A percentile compares a stretch with the other conserved stretches of the same genome.
phyloP scores from a whole-genome alignment of 2,329 filamentous ascomycete species.

The Nemania bipapillata region DNA sequence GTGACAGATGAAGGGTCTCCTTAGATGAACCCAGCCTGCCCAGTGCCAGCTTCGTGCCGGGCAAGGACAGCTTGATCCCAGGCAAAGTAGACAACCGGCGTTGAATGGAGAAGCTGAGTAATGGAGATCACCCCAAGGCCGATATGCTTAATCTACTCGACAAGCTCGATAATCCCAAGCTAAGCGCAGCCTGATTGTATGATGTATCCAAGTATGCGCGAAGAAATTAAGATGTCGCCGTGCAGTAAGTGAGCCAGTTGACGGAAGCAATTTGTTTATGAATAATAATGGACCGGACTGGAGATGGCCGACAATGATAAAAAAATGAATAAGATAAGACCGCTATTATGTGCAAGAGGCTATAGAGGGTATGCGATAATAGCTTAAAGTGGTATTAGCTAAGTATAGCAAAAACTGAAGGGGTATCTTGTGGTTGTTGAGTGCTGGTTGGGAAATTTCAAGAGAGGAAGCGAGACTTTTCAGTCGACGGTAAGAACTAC shows the following conservation, averaged over 20 bases:
- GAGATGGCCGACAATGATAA: neutral
- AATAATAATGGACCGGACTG: neutral
- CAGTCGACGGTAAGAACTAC: conserved; percentile 3
- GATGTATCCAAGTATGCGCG: neutral
- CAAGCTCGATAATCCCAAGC: neutral
- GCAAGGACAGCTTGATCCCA: conserved; percentile 6
- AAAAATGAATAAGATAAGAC: neutral
- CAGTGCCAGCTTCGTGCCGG: conserved; percentile 16
- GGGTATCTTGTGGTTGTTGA: neutral
- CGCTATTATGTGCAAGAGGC: neutral
- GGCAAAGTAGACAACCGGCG: neutral
- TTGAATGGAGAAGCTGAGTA: neutral
- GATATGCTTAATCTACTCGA: neutral
- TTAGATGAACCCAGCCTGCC: conserved; percentile 6
- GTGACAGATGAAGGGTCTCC: neutral
- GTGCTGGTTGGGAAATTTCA: neutral
- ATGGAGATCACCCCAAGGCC: neutral
- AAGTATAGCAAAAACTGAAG: neutral
- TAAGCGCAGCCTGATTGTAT: neutral
- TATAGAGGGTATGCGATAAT: neutral
- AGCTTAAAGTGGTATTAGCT: conserved; percentile 11
- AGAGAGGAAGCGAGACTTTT: conserved; percentile 16
- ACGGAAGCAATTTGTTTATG: too few species aligned
- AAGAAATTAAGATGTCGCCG: neutral
- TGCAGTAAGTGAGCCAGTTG: neutral